Evolutionary conservation across 1,284 basidiomycete species (phyloP).

Genomic region (Flammula alnicola): DNA sequence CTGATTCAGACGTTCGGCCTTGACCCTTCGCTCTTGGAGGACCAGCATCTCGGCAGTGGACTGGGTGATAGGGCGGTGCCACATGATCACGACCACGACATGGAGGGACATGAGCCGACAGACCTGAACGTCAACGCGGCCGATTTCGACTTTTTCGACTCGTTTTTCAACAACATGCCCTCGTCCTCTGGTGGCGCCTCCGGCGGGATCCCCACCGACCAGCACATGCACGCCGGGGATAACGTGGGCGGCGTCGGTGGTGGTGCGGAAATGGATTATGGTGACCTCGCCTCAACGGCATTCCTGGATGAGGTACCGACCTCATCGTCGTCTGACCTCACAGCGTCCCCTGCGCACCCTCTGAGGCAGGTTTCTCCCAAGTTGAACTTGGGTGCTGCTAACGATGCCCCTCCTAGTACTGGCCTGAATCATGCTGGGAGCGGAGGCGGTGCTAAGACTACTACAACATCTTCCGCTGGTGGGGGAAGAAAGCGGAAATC

Average conservation of each 20-base stretch:
- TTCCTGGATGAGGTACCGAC: slow-evolving; percentile 40
- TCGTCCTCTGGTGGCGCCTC: slow-evolving; percentile 2
- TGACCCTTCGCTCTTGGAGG: slow-evolving; percentile 47
- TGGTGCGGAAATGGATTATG: slow-evolving; percentile 21
- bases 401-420: slow-evolving; percentile 9
- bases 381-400: slow-evolving; percentile 13
- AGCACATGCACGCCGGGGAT: not conserved
- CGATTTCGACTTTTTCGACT: slow-evolving; percentile 38
- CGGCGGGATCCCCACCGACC: slow-evolving; percentile 1
- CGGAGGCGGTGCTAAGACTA: slow-evolving; percentile 1
- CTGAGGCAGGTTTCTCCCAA: slow-evolving; percentile 28
- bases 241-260: not conserved
- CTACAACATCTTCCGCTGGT: not conserved
- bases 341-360: slow-evolving; percentile 21
- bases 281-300: slow-evolving; percentile 32
- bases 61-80: not conserved
- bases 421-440: slow-evolving; percentile 6
- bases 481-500: slow-evolving; percentile 18
- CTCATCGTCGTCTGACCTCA: slow-evolving; percentile 23
- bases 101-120: not conserved
- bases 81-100: not conserved
- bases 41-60: not conserved
- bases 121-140: slow-evolving; percentile 7
- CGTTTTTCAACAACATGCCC: slow-evolving; percentile 35
- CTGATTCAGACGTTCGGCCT: slow-evolving; percentile 76